phyloP scores from a whole-genome alignment of 139 green algal genomes.

The Chlamydomonas schloesseri region DNA sequence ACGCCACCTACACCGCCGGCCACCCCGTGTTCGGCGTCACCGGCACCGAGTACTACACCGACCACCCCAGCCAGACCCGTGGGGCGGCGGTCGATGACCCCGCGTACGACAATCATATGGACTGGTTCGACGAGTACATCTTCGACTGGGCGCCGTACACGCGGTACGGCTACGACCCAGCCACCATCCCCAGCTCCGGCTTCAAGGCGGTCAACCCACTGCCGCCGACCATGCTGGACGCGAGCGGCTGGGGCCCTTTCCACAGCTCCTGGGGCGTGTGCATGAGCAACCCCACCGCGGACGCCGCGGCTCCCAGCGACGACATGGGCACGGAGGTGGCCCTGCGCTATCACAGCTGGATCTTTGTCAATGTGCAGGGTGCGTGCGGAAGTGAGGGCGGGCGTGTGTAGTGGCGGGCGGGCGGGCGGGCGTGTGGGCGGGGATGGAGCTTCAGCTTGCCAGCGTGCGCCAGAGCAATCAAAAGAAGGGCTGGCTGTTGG shows the following conservation, averaged over 20 bases:
- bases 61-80: not conserved
- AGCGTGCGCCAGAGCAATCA: too few relatives aligned
- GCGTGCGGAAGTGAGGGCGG: not conserved
- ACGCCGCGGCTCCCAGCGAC: not conserved
- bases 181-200: not conserved
- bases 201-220: constrained; percentile 17
- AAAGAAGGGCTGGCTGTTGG: too few relatives aligned
- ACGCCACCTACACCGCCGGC: constrained; percentile 30
- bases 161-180: constrained; percentile 29
- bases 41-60: not conserved
- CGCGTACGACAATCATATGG: not conserved
- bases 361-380: constrained; percentile 1
- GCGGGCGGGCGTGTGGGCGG: too few relatives aligned
- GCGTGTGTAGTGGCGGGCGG: too few relatives aligned
- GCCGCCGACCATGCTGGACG: constrained; percentile 16
- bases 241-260: constrained; percentile 25
- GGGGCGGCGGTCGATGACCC: not conserved
- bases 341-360: not conserved
- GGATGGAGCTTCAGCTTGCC: too few relatives aligned
- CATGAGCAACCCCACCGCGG: constrained; percentile 7
- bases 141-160: constrained; percentile 27
- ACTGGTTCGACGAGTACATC: constrained; percentile 27
- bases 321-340: not conserved
- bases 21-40: constrained; percentile 23
- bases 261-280: not conserved